Evolutionary conservation across 129 eudicot genomes (phyloP).

Genomic region (Helianthus annuus): DNA sequence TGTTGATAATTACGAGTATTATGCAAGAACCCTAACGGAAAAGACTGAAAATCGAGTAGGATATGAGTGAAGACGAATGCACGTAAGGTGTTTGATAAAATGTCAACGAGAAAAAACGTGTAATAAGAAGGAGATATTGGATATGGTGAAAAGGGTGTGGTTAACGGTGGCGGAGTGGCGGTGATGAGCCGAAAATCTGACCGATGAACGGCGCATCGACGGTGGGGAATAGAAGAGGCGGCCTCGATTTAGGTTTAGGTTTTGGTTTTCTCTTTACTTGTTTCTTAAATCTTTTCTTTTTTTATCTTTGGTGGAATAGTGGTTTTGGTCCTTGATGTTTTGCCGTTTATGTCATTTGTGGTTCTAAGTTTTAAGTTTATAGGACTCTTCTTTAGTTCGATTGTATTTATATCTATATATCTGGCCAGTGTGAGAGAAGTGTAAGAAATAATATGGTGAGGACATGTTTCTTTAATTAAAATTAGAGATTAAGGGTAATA

Average conservation of each 20-base stretch:
- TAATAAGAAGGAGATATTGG: constrained; percentile 8
- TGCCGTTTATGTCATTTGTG: background rate
- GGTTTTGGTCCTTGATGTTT: constrained; percentile 19
- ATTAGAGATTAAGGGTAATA: too few relatives aligned
- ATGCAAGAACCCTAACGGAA: constrained; percentile 11
- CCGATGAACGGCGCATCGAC: constrained; percentile 39
- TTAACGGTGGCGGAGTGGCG: constrained; percentile 9
- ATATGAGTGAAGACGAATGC: constrained; percentile 32
- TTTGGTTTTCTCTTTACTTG: background rate
- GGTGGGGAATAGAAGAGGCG: constrained; percentile 37
- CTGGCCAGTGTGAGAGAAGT: too few relatives aligned
- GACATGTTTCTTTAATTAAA: too few relatives aligned
- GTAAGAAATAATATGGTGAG: too few relatives aligned
- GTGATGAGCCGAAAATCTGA: constrained; percentile 32
- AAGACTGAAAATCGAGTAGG: constrained; percentile 21
- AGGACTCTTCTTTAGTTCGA: too few relatives aligned
- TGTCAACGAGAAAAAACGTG: constrained; percentile 46
- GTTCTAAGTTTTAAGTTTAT: background rate
- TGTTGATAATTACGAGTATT: constrained; percentile 3
- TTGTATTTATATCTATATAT: too few relatives aligned
- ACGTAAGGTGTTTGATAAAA: constrained; percentile 15
- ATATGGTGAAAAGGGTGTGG: constrained; percentile 1
- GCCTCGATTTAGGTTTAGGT: constrained; percentile 36
- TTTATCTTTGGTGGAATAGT: background rate
- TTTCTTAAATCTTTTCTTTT: background rate